Base-by-base conservation (phyloP, 805 yeast species). In the Ogataea zsoltii region DNA sequence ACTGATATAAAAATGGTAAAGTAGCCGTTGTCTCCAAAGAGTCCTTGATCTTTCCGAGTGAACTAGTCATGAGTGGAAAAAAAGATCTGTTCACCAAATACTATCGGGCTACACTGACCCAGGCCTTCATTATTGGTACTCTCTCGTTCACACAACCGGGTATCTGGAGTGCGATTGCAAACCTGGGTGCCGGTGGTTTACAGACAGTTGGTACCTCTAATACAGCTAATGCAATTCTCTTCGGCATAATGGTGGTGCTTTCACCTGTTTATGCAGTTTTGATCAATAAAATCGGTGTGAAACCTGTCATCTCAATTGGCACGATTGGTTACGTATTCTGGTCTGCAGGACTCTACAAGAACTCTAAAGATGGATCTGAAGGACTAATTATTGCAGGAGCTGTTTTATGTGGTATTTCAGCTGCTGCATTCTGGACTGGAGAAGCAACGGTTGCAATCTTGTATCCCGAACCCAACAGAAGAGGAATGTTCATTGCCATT, bases 401-500 rank as follows among this genome's bases (percentile, higher is more conserved):
- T 11, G 51, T 48, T 1, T 30, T 51, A 3, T 51, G 58, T 35
- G 66, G 66, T 40, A 33, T 60, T 12, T 45, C 55, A 18, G 60
- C 60, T 13, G 49, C 59, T 25, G 60, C 61, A 0, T 58, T 60
- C 38, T 62, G 65, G 65, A 48, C 50, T 15, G 50, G 52, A n/a
- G 66, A 62, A 38, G 65, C 57, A n/a, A 49, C 65, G 1, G 49
- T 60, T 23, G 61, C 62, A 1, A 51, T 59, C 25, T 28, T 52
- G 2, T 62, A 59, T 41, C 64, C 66, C 1, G 55, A 51, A 28
- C 48, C 49, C 2, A 13, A 30, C n/a, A 37, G 34, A 18, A 56
- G 63, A 48, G 65, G 66, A 15, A 10, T 50, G 9, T 62, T 62
- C 43, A 48, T 62, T 35, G 65, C 60, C 13, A 55, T 55, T 7